Evolutionary conservation across 345 rosid genomes (phyloP).

Genomic region (Garcia nutans): DNA sequence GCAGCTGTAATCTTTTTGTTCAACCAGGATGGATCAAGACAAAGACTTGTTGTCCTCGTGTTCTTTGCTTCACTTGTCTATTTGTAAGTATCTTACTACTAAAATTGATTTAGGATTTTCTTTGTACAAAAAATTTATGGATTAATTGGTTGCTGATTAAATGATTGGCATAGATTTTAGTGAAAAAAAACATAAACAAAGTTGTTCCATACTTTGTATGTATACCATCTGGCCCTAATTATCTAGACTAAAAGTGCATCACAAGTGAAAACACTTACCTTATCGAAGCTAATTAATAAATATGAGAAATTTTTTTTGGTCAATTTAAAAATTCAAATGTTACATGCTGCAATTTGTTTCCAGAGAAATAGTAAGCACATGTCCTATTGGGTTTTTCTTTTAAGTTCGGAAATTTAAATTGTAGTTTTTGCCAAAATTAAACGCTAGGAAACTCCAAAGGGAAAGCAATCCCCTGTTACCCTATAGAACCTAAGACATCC

Average conservation of each 20-base stretch:
- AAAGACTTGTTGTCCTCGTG: slow-evolving; percentile 79
- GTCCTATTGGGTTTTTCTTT: neutral
- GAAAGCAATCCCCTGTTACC: neutral
- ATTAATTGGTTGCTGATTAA: neutral
- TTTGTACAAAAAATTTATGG: neutral
- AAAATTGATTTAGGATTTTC: neutral
- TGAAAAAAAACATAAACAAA: neutral
- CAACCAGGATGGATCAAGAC: slow-evolving; percentile 98
- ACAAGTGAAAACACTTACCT: neutral
- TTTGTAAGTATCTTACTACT: slow-evolving; percentile 55
- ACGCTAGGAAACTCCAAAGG: neutral
- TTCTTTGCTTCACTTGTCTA: slow-evolving; percentile 79
- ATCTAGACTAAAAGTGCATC: neutral
- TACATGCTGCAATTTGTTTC: neutral
- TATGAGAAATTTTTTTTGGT: neutral
- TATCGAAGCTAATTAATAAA: neutral
- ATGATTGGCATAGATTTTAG: no score
- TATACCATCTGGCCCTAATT: neutral
- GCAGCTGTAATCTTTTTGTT: slow-evolving; percentile 90
- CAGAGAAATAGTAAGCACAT: neutral
- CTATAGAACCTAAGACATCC: neutral
- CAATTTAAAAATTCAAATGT: neutral
- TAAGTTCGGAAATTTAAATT: no score
- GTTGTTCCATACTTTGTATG: neutral
- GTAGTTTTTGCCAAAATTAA: no score